Conservation (phyloP, 495 filamentous ascomycete genomes). For the Glonium stellatum region DNA sequence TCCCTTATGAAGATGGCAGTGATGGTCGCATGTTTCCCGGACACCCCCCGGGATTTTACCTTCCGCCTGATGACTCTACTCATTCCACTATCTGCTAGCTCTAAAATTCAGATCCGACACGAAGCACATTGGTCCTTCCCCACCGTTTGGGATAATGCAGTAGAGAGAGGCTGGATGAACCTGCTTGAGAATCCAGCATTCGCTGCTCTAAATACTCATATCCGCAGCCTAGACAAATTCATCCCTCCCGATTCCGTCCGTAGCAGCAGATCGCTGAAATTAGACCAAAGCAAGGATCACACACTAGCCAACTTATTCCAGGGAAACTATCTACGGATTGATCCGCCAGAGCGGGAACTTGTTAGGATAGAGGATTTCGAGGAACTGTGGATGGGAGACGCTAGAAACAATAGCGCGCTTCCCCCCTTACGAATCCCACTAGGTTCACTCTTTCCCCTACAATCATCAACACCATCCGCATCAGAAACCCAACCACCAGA, state of each 20-base stretch:
- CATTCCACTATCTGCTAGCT: conserved; percentile 33
- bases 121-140: conserved; percentile 41
- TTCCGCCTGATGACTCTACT: conserved; percentile 29
- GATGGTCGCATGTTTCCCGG: conserved; percentile 31
- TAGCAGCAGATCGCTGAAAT: conserved; percentile 23
- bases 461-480: not conserved
- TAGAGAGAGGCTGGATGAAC: conserved; percentile 21
- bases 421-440: not conserved
- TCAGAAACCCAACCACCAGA: not conserved
- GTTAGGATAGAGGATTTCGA: conserved; percentile 18
- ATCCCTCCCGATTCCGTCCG: conserved; percentile 13
- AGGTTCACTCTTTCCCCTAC: not conserved
- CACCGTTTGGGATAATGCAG: conserved; percentile 29
- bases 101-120: conserved; percentile 38
- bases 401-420: not conserved
- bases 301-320: conserved; percentile 34
- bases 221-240: conserved; percentile 31
- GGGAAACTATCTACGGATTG: conserved; percentile 31
- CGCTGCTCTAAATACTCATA: conserved; percentile 28
- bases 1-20: conserved; percentile 40
- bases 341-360: conserved; percentile 25
- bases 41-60: conserved; percentile 29
- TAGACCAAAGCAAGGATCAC: conserved; percentile 30
- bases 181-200: conserved; percentile 33
- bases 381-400: conserved; percentile 13